These are phyloP conservation scores for Debaryomyces hansenii DNA, from an alignment of 805 yeast species.

Conservation along the genomic window DNA sequence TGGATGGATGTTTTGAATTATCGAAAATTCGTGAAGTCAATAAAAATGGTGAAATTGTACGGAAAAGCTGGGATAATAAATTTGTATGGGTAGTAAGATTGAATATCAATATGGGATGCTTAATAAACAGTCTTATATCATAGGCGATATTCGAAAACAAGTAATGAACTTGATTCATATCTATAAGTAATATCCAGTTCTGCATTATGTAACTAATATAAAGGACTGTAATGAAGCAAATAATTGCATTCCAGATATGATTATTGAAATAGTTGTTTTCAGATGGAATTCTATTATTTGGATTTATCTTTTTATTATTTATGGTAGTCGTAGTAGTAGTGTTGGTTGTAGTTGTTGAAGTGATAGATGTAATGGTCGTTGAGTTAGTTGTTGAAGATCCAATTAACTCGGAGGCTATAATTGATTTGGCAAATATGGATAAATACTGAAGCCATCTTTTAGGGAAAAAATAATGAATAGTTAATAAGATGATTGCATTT, in stretches of 20 bases:
- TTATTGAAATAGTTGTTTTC: slow-evolving; percentile 11
- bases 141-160: not conserved
- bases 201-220: slow-evolving; percentile 18
- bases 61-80: not conserved
- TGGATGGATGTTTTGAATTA: not conserved
- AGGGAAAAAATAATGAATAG: slow-evolving; percentile 17
- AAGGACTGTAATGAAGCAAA: slow-evolving; percentile 21
- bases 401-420: slow-evolving; percentile 29
- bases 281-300: slow-evolving; percentile 9
- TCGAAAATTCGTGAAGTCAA: slow-evolving; percentile 5
- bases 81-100: not conserved
- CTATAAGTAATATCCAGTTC: not conserved
- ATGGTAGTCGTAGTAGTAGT: slow-evolving; percentile 2
- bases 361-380: slow-evolving; percentile 20
- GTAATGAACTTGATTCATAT: not conserved
- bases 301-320: slow-evolving; percentile 6
- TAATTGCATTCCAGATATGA: slow-evolving; percentile 17
- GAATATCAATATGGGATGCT: not conserved
- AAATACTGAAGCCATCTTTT: slow-evolving; percentile 22
- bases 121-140: not conserved
- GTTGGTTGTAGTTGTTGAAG: slow-evolving; percentile 8
- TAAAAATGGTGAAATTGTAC: not conserved
- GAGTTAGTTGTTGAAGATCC: slow-evolving; percentile 25
- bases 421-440: slow-evolving; percentile 27
- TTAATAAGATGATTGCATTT: slow-evolving; percentile 22